These are phyloP conservation scores for Dipteronia sinensis DNA, from an alignment of 345 rosid species.

Conservation along the genomic window DNA sequence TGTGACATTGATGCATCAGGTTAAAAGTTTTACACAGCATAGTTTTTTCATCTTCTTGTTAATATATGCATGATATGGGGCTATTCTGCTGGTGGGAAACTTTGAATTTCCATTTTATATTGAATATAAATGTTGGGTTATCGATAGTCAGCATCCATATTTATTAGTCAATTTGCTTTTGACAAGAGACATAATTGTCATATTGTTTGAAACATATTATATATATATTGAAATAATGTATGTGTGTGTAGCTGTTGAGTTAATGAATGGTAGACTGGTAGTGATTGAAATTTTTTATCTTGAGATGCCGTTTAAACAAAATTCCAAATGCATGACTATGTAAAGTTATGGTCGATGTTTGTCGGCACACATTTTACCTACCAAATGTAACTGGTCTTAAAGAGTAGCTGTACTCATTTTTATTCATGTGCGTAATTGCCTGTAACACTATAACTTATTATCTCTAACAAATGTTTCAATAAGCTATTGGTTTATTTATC, in stretches of 20 bases:
- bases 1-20: background rate
- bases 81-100: background rate
- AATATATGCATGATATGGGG: background rate
- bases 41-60: background rate
- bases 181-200: background rate
- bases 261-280: constrained; percentile 6
- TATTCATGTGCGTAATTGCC: too few species aligned
- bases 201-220: background rate
- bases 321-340: constrained; percentile 27
- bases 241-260: background rate
- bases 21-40: background rate
- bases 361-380: constrained; percentile 14
- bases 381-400: background rate
- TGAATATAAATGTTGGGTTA: background rate
- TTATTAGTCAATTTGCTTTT: background rate
- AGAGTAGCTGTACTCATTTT: background rate
- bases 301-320: constrained; percentile 31
- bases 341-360: background rate
- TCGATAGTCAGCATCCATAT: background rate
- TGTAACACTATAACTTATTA: too few species aligned
- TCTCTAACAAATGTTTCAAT: background rate
- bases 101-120: background rate
- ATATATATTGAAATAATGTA: background rate
- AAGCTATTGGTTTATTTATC: background rate
- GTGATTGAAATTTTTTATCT: constrained; percentile 17